A percentile compares a stretch with the other conserved stretches of the same genome.
phyloP scores from a whole-genome alignment of 257 asterid species.

The Striga asiatica region DNA sequence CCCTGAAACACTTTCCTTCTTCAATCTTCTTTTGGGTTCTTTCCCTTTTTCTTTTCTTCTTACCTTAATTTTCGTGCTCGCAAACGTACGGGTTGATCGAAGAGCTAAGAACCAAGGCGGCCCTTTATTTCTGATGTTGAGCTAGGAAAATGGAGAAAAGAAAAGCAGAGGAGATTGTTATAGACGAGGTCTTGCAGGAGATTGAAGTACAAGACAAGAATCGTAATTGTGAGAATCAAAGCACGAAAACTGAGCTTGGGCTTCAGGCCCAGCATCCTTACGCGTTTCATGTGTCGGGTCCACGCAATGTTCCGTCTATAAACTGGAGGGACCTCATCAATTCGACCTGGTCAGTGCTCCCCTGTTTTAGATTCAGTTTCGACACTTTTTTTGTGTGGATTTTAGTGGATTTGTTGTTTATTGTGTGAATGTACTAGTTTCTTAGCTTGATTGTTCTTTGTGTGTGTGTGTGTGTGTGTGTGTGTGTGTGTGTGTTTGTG shows the following conservation, averaged over 20 bases:
- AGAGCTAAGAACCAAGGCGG: constrained; percentile 9
- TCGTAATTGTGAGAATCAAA: constrained; percentile 14
- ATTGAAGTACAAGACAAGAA: constrained; percentile 19
- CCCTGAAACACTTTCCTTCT: background rate
- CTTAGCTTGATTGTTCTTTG: background rate
- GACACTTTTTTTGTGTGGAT: background rate
- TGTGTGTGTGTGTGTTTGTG: too few species aligned
- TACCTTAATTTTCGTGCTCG: background rate
- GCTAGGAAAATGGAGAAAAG: constrained; percentile 21
- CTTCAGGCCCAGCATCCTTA: constrained; percentile 40
- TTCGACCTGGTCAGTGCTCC: constrained; percentile 52
- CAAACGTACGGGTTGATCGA: background rate
- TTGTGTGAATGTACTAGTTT: background rate
- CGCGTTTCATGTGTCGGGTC: constrained; percentile 73
- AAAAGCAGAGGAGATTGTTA: constrained; percentile 31
- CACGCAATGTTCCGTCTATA: constrained; percentile 58
- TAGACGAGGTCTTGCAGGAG: constrained; percentile 26
- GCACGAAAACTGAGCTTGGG: constrained; percentile 9
- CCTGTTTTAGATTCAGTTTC: background rate
- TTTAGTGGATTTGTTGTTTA: background rate
- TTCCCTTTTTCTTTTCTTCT: background rate
- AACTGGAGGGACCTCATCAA: constrained; percentile 67
- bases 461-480: too few species aligned
- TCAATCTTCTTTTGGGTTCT: background rate
- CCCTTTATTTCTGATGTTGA: background rate